Percentiles rank a stretch among this genome's conserved stretches.
phyloP scores from a whole-genome alignment of 306 rosid genomes.

The Phaseolus lunatus region DNA sequence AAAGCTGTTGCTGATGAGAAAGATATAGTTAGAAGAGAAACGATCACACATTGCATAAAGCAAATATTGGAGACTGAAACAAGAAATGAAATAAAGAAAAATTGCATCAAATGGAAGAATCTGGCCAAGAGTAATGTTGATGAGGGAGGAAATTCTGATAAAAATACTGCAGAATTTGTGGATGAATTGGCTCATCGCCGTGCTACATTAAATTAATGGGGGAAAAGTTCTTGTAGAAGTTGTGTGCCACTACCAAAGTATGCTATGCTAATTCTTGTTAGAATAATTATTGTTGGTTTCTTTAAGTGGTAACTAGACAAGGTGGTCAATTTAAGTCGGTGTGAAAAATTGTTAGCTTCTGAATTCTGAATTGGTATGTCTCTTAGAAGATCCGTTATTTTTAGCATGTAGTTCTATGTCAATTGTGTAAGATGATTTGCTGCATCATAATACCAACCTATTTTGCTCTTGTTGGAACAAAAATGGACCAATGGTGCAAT shows the following conservation, averaged over 20 bases:
- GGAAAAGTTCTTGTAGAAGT: not conserved
- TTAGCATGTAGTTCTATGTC: not conserved
- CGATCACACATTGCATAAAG: constrained; percentile 29
- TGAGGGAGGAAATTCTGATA: constrained; percentile 46
- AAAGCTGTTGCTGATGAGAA: constrained; percentile 41
- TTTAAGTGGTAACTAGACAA: not conserved
- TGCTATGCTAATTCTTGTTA: not conserved
- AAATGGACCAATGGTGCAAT: not conserved
- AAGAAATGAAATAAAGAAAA: constrained; percentile 26
- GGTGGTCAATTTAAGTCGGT: not conserved
- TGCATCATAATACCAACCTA: not conserved
- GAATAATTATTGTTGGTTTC: not conserved
- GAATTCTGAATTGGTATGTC: not conserved
- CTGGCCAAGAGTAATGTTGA: constrained; percentile 33
- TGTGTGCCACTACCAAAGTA: not conserved
- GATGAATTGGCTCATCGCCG: constrained; percentile 2
- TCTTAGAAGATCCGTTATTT: not conserved
- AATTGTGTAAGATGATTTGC: not conserved
- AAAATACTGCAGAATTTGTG: constrained; percentile 36
- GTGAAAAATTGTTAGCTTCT: not conserved
- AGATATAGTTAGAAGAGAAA: constrained; percentile 20
- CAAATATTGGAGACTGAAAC: constrained; percentile 37
- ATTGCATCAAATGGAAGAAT: constrained; percentile 40
- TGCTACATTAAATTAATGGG: not conserved
- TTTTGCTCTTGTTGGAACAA: not conserved